phyloP scores from a whole-genome alignment of 2,329 filamentous ascomycete genomes.

The Zymoseptoria crescenta region DNA sequence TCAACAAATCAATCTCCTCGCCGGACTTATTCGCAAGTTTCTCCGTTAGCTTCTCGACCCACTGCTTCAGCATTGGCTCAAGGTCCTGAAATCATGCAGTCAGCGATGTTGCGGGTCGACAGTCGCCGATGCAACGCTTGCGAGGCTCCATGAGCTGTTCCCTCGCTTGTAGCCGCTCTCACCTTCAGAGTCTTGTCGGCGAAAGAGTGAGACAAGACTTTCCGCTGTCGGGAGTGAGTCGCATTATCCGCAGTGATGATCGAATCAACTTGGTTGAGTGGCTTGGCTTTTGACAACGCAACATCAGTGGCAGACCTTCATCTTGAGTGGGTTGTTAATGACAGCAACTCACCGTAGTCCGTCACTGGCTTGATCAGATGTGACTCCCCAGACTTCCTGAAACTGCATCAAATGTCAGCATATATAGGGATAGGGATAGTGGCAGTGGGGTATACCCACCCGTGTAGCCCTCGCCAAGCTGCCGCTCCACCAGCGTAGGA shows the following conservation, averaged over 20 bases:
- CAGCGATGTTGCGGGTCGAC: background rate
- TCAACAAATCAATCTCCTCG: conserved; percentile 22
- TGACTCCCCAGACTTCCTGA: background rate
- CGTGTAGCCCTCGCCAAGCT: conserved; percentile 24
- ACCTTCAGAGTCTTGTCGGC: conserved; percentile 22
- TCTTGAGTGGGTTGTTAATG: background rate
- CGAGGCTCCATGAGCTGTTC: background rate
- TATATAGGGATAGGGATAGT: background rate
- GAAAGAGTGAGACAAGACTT: conserved; percentile 23
- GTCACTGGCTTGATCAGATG: background rate
- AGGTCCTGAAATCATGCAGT: conserved; percentile 13
- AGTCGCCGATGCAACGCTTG: background rate
- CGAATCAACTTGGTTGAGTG: conserved; percentile 13
- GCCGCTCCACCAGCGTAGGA: conserved; percentile 24
- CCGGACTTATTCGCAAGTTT: conserved; percentile 19
- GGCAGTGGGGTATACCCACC: background rate
- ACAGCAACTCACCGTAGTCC: background rate
- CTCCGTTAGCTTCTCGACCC: conserved; percentile 17
- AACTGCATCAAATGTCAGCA: background rate
- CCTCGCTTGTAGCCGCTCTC: background rate
- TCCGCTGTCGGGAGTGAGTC: conserved; percentile 21
- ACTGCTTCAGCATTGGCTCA: conserved; percentile 25
- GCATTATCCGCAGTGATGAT: conserved; percentile 22
- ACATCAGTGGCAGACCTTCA: background rate
- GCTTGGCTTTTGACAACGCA: background rate